Evolutionary conservation across 148 eudicot species (phyloP).

Genomic region (Selenicereus undatus): DNA sequence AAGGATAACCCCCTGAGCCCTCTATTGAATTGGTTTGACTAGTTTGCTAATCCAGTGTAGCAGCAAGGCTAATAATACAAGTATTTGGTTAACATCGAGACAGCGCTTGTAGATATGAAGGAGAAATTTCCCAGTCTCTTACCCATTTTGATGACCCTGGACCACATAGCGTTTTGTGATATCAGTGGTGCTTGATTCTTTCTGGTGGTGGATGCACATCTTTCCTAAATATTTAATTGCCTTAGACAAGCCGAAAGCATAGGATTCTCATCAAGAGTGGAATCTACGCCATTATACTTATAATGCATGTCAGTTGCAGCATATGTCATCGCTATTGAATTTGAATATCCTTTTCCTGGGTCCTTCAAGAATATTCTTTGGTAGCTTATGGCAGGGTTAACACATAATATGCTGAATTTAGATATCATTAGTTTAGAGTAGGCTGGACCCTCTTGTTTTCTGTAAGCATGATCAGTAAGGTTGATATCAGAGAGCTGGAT

Average conservation of each 20-base stretch:
- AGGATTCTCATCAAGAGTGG: background rate
- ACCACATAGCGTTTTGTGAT: too few species aligned
- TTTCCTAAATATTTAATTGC: background rate
- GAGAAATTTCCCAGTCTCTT: too few species aligned
- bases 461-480: background rate
- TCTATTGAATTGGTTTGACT: too few species aligned
- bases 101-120: too few species aligned
- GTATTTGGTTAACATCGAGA: too few species aligned
- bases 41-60: too few species aligned
- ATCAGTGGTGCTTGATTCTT: too few species aligned
- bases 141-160: too few species aligned
- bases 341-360: background rate
- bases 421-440: background rate
- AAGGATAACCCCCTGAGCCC: too few species aligned
- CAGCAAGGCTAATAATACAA: too few species aligned
- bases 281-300: background rate
- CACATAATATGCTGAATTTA: background rate
- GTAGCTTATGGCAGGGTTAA: background rate
- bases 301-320: background rate
- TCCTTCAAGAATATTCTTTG: background rate
- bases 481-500: background rate
- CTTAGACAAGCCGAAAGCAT: background rate
- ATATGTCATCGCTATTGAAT: background rate
- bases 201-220: background rate
- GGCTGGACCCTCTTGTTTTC: background rate